Base-by-base conservation (phyloP, 441 rosid species). In the Macaranga tanarius region DNA sequence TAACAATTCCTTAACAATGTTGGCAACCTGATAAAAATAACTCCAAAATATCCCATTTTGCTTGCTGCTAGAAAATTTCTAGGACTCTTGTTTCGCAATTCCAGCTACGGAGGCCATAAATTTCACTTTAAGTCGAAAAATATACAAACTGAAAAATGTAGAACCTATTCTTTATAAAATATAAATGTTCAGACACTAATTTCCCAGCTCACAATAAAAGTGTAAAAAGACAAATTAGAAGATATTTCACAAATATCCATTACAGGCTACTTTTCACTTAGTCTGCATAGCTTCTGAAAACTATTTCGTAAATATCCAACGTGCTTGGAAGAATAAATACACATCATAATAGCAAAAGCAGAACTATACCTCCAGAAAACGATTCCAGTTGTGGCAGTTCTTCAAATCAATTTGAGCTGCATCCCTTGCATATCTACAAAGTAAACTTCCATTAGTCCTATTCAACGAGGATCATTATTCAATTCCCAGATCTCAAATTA, bases 321-420 rank as follows among this genome's bases (percentile, higher is more conserved):
- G 16, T 2, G 34, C 23, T 23, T 26, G 22, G 23, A n/a, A 67
- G 42, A n/a, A 40, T 45, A 15, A 67, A 55, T 62, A 62, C 31
- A 31, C 42, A 7, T 20, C 62, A 42, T 16, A 26, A 31, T 17
- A 40, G 59, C 5, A 48, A 60, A 47, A 61, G 62, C 13, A 73
- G 74, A 70, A 56, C 16, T 59, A n/a, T 80, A 95, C 99, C 98
- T 95, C 99, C 23, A 95, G 86, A 83, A 95, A 93, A 25, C 87
- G 95, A 81, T 95, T 93, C 99, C 99, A 95, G 66, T 86, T 80
- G 64, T 45, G 83, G 78, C 98, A 95, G 65, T 82, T 85, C 72
- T 83, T 86, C 85, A 95, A 79, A 86, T 95, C 97, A 70, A 93
- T 88, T 75, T 86, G 89, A 65, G 88, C 80, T 65, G 84, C 71